Percentiles rank a stretch among this genome's conserved stretches.
These are phyloP conservation scores for Pisolithus sp. DNA, from an alignment of 768 basidiomycete genomes.

Conservation along the genomic window DNA sequence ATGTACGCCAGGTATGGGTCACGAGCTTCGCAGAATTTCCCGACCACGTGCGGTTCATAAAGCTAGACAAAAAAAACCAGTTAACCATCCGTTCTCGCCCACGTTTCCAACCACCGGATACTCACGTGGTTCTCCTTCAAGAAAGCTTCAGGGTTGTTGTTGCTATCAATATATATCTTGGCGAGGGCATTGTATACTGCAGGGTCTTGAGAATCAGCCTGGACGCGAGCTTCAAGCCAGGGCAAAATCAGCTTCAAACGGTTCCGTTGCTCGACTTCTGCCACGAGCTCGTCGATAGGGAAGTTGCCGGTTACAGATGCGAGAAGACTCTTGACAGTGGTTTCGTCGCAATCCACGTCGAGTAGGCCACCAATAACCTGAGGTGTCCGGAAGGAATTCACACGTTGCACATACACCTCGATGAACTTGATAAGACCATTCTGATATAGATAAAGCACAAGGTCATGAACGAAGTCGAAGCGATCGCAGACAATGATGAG, in stretches of 20 bases:
- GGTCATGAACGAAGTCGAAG: constrained; percentile 98
- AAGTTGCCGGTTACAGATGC: constrained; percentile 94
- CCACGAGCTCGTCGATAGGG: constrained; percentile 95
- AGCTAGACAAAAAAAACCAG: constrained; percentile 42
- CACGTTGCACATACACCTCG: constrained; percentile 98
- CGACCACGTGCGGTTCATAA: constrained; percentile 94
- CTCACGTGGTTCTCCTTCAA: constrained; percentile 97
- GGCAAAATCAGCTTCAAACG: constrained; percentile 94
- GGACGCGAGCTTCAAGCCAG: constrained; percentile 92
- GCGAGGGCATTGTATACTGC: constrained; percentile 96
- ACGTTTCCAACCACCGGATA: constrained; percentile 8
- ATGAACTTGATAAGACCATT: constrained; percentile 96
- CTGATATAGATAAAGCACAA: constrained; percentile 97
- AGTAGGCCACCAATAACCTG: constrained; percentile 95
- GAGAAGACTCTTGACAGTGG: constrained; percentile 89
- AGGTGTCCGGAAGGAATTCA: constrained; percentile 94
- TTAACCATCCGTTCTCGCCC: neutral
- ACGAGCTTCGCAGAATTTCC: constrained; percentile 98
- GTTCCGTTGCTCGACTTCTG: constrained; percentile 95
- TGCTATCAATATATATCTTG: constrained; percentile 98
- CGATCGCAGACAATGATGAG: constrained; percentile 99
- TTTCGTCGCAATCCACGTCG: constrained; percentile 97
- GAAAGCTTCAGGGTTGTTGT: constrained; percentile 97
- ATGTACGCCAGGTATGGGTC: constrained; percentile 99
- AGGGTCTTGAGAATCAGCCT: constrained; percentile 89